Evolutionary conservation across 768 basidiomycete genomes (phyloP).

Genomic region (Podaxis mareebaensis): DNA sequence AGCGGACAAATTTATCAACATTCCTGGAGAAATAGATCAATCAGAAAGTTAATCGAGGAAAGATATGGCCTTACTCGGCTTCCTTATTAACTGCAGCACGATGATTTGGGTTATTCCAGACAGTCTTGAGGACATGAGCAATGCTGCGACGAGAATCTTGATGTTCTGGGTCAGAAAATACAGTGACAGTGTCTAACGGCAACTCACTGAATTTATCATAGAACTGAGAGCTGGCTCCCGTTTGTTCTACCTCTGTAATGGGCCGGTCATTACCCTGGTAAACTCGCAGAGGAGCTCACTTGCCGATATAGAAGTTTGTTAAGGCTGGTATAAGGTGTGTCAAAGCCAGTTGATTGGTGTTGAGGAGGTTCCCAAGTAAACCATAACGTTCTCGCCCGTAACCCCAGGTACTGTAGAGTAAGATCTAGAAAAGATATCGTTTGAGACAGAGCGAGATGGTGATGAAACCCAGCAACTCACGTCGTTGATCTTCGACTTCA

Average conservation of each 20-base stretch:
- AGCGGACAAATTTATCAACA: conserved; percentile 91
- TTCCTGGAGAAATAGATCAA: conserved; percentile 47
- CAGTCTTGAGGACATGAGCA: conserved; percentile 79
- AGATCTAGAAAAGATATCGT: conserved; percentile 44
- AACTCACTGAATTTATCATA: conserved; percentile 94
- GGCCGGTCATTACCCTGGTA: not conserved
- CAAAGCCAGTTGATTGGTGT: conserved; percentile 81
- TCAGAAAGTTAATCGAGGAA: not conserved
- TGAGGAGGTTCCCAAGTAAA: conserved; percentile 80
- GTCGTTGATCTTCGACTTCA: conserved; percentile 96
- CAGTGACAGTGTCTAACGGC: not conserved
- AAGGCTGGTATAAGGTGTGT: conserved; percentile 89
- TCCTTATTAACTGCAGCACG: conserved; percentile 83
- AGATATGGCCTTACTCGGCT: conserved; percentile 54
- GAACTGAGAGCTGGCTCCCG: conserved; percentile 97
- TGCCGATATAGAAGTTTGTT: conserved; percentile 94
- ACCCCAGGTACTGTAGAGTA: conserved; percentile 72
- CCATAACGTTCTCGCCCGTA: conserved; percentile 69
- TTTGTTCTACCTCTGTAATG: conserved; percentile 87
- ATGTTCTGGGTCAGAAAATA: not conserved
- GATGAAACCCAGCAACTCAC: conserved; percentile 40
- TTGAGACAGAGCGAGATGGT: not conserved
- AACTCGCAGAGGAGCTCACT: conserved; percentile 22
- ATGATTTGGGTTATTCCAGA: conserved; percentile 91
- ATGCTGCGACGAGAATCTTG: conserved; percentile 71